Conservation (phyloP, 2,329 filamentous ascomycete species). For the Pseudopithomyces chartarum region DNA sequence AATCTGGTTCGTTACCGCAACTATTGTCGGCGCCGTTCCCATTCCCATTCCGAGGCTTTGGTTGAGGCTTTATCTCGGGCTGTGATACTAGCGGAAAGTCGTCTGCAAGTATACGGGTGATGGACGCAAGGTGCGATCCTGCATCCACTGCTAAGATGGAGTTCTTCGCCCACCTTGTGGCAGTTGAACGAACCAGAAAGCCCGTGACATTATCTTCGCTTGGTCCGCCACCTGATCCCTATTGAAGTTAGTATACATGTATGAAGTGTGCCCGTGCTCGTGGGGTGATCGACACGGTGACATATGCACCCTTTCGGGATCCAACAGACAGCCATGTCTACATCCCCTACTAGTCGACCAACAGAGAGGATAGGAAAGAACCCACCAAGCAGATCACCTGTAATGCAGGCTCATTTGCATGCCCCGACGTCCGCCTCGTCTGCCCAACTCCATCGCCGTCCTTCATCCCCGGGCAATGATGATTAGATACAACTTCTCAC, state of each 20-base stretch:
- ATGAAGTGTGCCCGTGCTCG: not conserved
- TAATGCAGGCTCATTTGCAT: constrained; percentile 46
- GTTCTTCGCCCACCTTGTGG: constrained; percentile 77
- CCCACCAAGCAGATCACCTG: constrained; percentile 56
- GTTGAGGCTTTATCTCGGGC: constrained; percentile 13
- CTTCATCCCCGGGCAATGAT: constrained; percentile 46
- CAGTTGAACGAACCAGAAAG: constrained; percentile 81
- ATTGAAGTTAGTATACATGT: constrained; percentile 16
- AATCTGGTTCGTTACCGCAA: constrained; percentile 16
- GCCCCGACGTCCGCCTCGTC: constrained; percentile 41
- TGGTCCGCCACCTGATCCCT: constrained; percentile 91
- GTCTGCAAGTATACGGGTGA: constrained; percentile 74
- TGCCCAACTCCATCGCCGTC: constrained; percentile 43
- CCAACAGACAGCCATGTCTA: not conserved
- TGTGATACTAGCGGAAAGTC: constrained; percentile 53
- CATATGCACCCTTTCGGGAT: constrained; percentile 1
- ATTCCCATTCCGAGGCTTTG: constrained; percentile 22
- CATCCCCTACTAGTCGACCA: not conserved
- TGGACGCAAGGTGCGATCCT: constrained; percentile 84
- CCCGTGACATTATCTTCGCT: constrained; percentile 89
- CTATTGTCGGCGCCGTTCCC: constrained; percentile 7
- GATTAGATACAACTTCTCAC: not conserved
- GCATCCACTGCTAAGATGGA: constrained; percentile 93
- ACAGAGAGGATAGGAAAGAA: constrained; percentile 11
- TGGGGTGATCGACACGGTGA: not conserved